A percentile compares a stretch with the other conserved stretches of the same genome.
Evolutionary conservation across 495 filamentous ascomycete genomes (phyloP).

Genomic region (Poronia punctata): DNA sequence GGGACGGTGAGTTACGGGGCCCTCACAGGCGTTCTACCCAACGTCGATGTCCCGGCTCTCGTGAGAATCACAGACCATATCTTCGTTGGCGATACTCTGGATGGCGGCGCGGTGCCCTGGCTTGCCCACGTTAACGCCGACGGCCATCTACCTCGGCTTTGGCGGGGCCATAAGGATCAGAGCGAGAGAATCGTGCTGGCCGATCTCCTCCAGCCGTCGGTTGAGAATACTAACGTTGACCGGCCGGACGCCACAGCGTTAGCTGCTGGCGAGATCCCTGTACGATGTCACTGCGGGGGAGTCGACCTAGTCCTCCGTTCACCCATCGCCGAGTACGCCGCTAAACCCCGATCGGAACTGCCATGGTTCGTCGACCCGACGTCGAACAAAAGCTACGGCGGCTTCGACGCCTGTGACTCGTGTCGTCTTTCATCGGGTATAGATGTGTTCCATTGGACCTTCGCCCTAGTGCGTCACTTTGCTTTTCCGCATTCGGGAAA

Average conservation of each 20-base stretch:
- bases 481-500: conserved; percentile 8
- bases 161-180: conserved; percentile 6
- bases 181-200: conserved; percentile 13
- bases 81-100: conserved; percentile 36
- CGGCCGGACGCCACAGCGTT: background rate
- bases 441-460: conserved; percentile 43
- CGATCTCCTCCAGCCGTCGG: background rate
- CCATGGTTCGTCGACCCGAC: conserved; percentile 37
- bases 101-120: conserved; percentile 36
- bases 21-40: conserved; percentile 29
- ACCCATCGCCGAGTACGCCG: conserved; percentile 13
- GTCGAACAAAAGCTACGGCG: conserved; percentile 33
- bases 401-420: conserved; percentile 44
- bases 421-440: conserved; percentile 41
- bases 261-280: conserved; percentile 17
- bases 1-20: conserved; percentile 16
- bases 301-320: conserved; percentile 32
- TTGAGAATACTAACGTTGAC: background rate
- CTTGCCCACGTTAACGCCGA: conserved; percentile 25
- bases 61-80: conserved; percentile 34
- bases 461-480: conserved; percentile 19
- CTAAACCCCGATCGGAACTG: conserved; percentile 10
- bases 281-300: conserved; percentile 45
- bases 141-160: conserved; percentile 9
- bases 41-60: conserved; percentile 16